Conservation (phyloP, 163 green algal genomes). For the Scenedesmus sp. region DNA sequence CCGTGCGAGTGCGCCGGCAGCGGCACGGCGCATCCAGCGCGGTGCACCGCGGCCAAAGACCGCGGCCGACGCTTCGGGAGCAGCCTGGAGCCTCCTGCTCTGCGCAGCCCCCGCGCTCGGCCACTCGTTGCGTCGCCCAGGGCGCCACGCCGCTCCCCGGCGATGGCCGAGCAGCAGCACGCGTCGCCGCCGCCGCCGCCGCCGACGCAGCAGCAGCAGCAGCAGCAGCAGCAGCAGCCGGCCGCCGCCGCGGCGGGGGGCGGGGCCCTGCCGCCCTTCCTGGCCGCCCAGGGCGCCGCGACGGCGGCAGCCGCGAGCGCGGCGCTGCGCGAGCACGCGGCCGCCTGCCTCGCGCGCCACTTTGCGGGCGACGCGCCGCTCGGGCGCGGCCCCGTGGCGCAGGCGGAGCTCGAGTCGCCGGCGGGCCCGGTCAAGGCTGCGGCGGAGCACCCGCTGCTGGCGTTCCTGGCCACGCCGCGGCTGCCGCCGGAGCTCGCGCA, state of each 20-base stretch:
- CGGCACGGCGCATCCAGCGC: too few relatives aligned
- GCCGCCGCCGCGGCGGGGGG: too few relatives aligned
- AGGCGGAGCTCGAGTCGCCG: slow-evolving; percentile 12
- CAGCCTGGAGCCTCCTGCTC: too few relatives aligned
- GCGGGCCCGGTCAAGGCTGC: slow-evolving; percentile 11
- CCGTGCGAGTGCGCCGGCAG: too few relatives aligned
- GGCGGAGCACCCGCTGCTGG: slow-evolving; percentile 25
- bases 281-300: slow-evolving; percentile 9
- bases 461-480: slow-evolving; percentile 40
- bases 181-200: too few relatives aligned
- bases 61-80: too few relatives aligned
- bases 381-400: neutral
- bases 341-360: slow-evolving; percentile 15
- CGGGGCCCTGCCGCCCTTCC: slow-evolving; percentile 4
- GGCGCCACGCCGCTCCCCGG: too few relatives aligned
- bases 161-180: too few relatives aligned
- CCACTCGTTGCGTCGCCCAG: too few relatives aligned
- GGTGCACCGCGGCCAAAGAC: too few relatives aligned
- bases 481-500: slow-evolving; percentile 39
- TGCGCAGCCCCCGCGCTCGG: too few relatives aligned
- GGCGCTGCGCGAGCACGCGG: slow-evolving; percentile 13
- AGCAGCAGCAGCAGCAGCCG: slow-evolving; percentile 1
- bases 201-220: too few relatives aligned
- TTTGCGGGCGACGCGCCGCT: slow-evolving; percentile 24
- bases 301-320: neutral